phyloP scores from a whole-genome alignment of 495 filamentous ascomycete species.

The Delitschia confertaspora region DNA sequence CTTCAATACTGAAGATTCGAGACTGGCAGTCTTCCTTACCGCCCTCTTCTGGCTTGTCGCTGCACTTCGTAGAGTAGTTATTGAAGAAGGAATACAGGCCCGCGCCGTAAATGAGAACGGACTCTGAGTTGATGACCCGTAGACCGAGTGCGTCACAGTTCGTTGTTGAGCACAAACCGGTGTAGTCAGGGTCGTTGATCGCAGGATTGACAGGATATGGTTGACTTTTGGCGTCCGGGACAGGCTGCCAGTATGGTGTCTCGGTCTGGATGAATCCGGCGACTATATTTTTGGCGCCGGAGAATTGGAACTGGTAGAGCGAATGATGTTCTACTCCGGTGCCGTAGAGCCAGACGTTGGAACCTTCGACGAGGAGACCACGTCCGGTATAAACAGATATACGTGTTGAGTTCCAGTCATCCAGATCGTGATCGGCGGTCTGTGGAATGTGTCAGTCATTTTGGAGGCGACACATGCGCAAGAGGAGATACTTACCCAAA shows the following conservation, averaged over 20 bases:
- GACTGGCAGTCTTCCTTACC: slow-evolving; percentile 65
- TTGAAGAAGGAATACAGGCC: slow-evolving; percentile 50
- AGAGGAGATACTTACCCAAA: slow-evolving; percentile 76
- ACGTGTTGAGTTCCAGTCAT: slow-evolving; percentile 64
- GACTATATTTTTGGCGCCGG: slow-evolving; percentile 71
- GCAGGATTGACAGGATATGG: slow-evolving; percentile 61
- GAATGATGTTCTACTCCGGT: slow-evolving; percentile 81
- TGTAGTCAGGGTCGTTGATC: slow-evolving; percentile 68
- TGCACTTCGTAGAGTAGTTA: slow-evolving; percentile 59
- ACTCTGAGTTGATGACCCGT: slow-evolving; percentile 43
- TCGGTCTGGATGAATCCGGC: slow-evolving; percentile 84
- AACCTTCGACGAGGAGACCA: slow-evolving; percentile 66
- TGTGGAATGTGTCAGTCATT: background rate
- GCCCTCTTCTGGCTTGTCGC: slow-evolving; percentile 33
- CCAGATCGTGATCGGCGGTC: slow-evolving; percentile 78
- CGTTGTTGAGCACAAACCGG: slow-evolving; percentile 44
- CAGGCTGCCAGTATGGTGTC: slow-evolving; percentile 48
- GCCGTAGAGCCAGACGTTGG: slow-evolving; percentile 56
- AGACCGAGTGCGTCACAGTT: slow-evolving; percentile 82
- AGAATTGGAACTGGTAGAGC: slow-evolving; percentile 67
- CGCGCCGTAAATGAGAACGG: slow-evolving; percentile 31
- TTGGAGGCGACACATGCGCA: background rate
- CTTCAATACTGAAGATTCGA: slow-evolving; percentile 73
- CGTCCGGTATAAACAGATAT: slow-evolving; percentile 89
- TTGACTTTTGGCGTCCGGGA: slow-evolving; percentile 67